phyloP scores from a whole-genome alignment of 352 stramenopile genomes.

The Phytophthora podocarpi region DNA sequence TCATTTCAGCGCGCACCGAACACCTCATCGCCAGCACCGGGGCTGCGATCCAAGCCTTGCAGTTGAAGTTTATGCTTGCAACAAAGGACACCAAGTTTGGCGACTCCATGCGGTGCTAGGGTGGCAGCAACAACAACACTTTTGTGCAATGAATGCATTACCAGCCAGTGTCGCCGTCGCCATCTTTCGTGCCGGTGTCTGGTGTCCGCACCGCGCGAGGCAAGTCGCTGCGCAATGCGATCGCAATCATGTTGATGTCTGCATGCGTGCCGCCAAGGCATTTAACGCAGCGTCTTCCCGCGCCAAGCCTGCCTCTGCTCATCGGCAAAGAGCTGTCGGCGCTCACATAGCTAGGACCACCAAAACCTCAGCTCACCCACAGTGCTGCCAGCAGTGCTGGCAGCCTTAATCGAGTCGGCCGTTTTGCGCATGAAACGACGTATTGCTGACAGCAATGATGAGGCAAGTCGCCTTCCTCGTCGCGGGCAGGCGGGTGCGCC shows the following conservation, averaged over 20 bases:
- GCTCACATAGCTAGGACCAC: conserved; percentile 17
- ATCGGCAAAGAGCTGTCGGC: not conserved
- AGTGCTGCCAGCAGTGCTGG: too few relatives aligned
- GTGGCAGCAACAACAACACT: too few relatives aligned
- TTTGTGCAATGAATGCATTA: too few relatives aligned
- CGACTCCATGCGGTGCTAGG: too few relatives aligned
- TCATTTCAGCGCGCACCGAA: conserved; percentile 30
- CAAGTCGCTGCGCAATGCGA: too few relatives aligned
- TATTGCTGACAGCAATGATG: not conserved
- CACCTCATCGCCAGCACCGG: conserved; percentile 14
- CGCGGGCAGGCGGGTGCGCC: too few relatives aligned
- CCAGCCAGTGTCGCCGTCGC: too few relatives aligned
- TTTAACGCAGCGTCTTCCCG: conserved; percentile 16
- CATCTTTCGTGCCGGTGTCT: too few relatives aligned
- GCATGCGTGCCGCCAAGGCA: conserved; percentile 8
- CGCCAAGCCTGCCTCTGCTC: not conserved
- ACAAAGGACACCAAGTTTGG: too few relatives aligned
- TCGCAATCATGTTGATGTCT: conserved; percentile 10
- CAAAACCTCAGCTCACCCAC: conserved; percentile 2
- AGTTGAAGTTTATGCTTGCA: conserved; percentile 16
- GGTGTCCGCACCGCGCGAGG: not conserved
- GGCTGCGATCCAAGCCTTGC: not conserved
- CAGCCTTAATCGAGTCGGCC: conserved; percentile 5
- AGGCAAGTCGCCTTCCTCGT: not conserved
- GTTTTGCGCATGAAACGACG: conserved; percentile 12